Evolutionary conservation across 2,329 filamentous ascomycete species (phyloP).

Genomic region (Alternaria viburni): DNA sequence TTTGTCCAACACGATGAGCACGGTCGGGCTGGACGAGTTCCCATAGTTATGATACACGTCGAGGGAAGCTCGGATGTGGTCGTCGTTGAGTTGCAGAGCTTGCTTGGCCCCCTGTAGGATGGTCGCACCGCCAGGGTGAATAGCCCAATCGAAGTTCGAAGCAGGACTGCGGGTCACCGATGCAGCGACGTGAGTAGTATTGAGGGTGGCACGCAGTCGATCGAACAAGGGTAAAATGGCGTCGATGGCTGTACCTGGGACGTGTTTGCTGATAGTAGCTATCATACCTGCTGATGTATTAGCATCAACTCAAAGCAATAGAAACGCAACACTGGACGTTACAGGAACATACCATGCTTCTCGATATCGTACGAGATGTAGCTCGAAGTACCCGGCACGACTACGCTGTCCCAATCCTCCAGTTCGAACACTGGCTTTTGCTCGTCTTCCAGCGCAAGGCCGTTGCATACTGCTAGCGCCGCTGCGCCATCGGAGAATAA

Average conservation of each 20-base stretch:
- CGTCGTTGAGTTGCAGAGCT: constrained; percentile 62
- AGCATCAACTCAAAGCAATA: background rate
- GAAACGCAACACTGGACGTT: background rate
- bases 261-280: constrained; percentile 30
- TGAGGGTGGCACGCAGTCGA: constrained; percentile 31
- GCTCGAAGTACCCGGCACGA: constrained; percentile 66
- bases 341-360: constrained; percentile 58
- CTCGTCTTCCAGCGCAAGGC: constrained; percentile 54
- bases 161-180: constrained; percentile 48
- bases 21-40: constrained; percentile 71
- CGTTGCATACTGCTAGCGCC: constrained; percentile 69
- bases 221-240: constrained; percentile 36
- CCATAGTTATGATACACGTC: constrained; percentile 72
- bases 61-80: constrained; percentile 73
- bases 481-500: constrained; percentile 76
- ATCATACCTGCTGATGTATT: constrained; percentile 20
- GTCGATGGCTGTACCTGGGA: constrained; percentile 21
- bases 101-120: constrained; percentile 69
- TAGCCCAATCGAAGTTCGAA: constrained; percentile 73
- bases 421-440: constrained; percentile 61
- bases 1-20: constrained; percentile 70
- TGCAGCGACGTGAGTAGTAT: constrained; percentile 28
- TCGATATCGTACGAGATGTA: constrained; percentile 72
- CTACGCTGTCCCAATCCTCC: constrained; percentile 69
- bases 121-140: constrained; percentile 72